Percentiles rank a stretch among this genome's conserved stretches.
phyloP scores from a whole-genome alignment of 176 grass and related monocot genomes.

The Raddia distichophylla region DNA sequence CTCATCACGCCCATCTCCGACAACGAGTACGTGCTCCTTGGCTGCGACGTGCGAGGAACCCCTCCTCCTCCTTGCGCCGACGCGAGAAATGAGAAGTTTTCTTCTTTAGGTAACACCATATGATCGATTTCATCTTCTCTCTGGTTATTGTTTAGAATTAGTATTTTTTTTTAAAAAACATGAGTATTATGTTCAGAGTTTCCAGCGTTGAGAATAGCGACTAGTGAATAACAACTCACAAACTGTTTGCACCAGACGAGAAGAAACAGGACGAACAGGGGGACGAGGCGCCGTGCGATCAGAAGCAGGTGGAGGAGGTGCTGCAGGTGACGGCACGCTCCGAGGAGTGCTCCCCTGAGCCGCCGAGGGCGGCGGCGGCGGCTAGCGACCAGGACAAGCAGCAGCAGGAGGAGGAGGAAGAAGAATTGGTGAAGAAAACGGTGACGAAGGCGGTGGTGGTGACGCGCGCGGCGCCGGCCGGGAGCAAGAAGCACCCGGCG shows the following conservation, averaged over 20 bases:
- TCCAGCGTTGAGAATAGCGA: not conserved
- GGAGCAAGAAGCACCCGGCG: conserved; percentile 14
- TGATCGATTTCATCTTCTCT: not conserved
- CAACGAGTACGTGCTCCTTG: conserved; percentile 73
- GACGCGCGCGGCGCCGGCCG: not conserved
- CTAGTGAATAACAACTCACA: not conserved
- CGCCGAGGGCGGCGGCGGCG: not conserved
- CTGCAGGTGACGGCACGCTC: conserved; percentile 1
- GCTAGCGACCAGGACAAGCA: conserved; percentile 23
- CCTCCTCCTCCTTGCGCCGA: conserved; percentile 23
- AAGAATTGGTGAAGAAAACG: not conserved
- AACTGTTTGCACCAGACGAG: conserved; percentile 17
- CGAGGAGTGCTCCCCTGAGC: conserved; percentile 16
- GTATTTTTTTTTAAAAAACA: too few relatives aligned
- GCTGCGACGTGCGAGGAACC: conserved; percentile 49
- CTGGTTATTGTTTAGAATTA: not conserved
- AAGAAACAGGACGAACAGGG: not conserved
- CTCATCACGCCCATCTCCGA: conserved; percentile 72
- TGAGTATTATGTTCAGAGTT: too few relatives aligned
- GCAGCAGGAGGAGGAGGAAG: not conserved
- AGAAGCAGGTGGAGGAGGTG: conserved; percentile 16
- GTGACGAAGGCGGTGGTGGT: not conserved
- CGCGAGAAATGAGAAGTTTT: not conserved
- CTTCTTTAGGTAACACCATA: conserved; percentile 22
- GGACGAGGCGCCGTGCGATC: not conserved